A percentile compares a stretch with the other conserved stretches of the same genome.
Evolutionary conservation across 495 filamentous ascomycete species (phyloP).

Genomic region (Bathelium albidoporum): DNA sequence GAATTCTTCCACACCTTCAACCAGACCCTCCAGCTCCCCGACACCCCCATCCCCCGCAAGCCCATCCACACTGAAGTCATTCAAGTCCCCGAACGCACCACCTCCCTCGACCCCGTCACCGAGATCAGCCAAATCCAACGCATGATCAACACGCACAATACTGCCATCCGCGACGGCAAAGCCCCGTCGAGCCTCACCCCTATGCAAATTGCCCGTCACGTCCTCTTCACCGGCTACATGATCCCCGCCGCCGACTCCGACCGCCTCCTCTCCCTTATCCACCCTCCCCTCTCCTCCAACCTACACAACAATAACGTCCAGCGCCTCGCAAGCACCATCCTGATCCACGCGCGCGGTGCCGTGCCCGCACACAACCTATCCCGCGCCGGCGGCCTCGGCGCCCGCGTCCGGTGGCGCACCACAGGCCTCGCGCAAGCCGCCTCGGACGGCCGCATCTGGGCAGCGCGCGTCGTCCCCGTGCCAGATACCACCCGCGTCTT

Average conservation of each 20-base stretch:
- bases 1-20: slow-evolving; percentile 72
- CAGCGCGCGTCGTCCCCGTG: slow-evolving; percentile 58
- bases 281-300: slow-evolving; percentile 50
- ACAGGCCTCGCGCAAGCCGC: slow-evolving; percentile 61
- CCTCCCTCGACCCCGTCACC: slow-evolving; percentile 66
- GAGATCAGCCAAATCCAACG: slow-evolving; percentile 81
- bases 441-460: slow-evolving; percentile 75
- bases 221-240: slow-evolving; percentile 93
- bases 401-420: slow-evolving; percentile 72
- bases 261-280: slow-evolving; percentile 54
- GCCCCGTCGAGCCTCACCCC: slow-evolving; percentile 29
- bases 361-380: slow-evolving; percentile 57
- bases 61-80: slow-evolving; percentile 72
- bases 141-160: slow-evolving; percentile 82
- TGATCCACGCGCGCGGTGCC: slow-evolving; percentile 72
- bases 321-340: slow-evolving; percentile 77
- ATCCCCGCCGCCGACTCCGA: slow-evolving; percentile 59
- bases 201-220: slow-evolving; percentile 67
- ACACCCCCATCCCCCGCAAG: slow-evolving; percentile 36
- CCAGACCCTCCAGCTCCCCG: slow-evolving; percentile 32
- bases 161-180: slow-evolving; percentile 34
- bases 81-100: slow-evolving; percentile 68
- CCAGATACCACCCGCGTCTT: slow-evolving; percentile 45
- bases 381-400: slow-evolving; percentile 76
- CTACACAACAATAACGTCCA: slow-evolving; percentile 56